A percentile compares a stretch with the other conserved stretches of the same genome.
Conservation (phyloP, 176 grass and related monocot species). For the Carex cristatella region DNA sequence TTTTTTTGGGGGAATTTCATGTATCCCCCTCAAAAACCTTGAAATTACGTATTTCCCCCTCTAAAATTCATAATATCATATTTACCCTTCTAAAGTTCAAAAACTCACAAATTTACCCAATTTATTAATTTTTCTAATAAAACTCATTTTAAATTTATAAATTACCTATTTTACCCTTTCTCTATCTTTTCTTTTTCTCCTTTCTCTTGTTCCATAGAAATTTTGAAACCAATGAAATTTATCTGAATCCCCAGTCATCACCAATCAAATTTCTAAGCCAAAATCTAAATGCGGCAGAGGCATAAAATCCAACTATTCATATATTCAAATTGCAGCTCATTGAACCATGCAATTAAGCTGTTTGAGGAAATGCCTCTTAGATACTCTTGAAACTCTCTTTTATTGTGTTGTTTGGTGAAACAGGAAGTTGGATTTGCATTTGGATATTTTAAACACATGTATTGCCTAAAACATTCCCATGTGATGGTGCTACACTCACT, state of each 20-base stretch:
- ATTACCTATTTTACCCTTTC: no score
- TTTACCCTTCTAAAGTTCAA: no score
- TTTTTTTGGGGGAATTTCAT: no score
- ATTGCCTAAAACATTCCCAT: constrained; percentile 3
- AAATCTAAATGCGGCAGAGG: constrained; percentile 40
- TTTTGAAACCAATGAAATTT: no score
- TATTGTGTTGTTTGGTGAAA: constrained; percentile 27
- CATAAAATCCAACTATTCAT: constrained; percentile 67
- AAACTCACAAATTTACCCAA: no score
- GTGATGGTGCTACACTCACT: constrained; percentile 56
- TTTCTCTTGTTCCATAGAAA: no score
- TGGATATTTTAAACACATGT: constrained; percentile 48
- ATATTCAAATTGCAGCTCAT: constrained; percentile 48
- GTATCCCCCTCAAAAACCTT: no score
- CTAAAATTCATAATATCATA: no score
- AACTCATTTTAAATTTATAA: no score
- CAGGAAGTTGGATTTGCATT: constrained; percentile 26
- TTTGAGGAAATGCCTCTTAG: constrained; percentile 72
- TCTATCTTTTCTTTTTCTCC: no score
- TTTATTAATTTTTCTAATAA: no score
- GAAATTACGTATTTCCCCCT: no score
- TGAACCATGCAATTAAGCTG: constrained; percentile 35
- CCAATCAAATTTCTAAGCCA: background rate
- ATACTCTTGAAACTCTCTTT: constrained; percentile 84
- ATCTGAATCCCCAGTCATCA: background rate